phyloP scores from a whole-genome alignment of 257 asterid genomes.

The Mentha longifolia region DNA sequence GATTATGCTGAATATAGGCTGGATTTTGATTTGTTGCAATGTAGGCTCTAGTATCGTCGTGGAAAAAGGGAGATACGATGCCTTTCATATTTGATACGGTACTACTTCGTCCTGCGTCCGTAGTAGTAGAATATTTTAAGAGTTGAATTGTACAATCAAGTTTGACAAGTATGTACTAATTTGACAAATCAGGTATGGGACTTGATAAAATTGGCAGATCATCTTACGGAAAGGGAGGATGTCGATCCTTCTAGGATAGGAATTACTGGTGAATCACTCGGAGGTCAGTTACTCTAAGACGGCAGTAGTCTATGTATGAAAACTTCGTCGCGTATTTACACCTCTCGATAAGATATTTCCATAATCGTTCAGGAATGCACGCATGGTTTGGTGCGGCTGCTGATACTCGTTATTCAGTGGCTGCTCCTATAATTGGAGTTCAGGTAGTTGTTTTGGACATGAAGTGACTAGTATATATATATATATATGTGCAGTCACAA shows the following conservation, averaged over 20 bases:
- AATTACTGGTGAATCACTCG: constrained; percentile 96
- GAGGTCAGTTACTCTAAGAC: constrained; percentile 60
- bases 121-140: not conserved
- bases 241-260: constrained; percentile 79
- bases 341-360: constrained; percentile 22
- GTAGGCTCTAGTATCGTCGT: constrained; percentile 87
- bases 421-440: constrained; percentile 86
- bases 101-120: constrained; percentile 22
- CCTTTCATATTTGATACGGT: constrained; percentile 94
- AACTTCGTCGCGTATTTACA: constrained; percentile 24
- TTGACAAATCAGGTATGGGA: constrained; percentile 74
- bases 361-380: constrained; percentile 80
- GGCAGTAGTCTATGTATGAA: not conserved
- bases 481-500: constrained; percentile 19
- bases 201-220: constrained; percentile 78
- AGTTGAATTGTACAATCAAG: not conserved
- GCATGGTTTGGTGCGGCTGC: constrained; percentile 93
- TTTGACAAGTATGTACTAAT: constrained; percentile 1
- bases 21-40: constrained; percentile 27
- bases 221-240: constrained; percentile 79
- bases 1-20: not conserved
- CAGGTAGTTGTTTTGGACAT: constrained; percentile 55
- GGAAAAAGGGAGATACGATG: constrained; percentile 89
- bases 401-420: constrained; percentile 87
- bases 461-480: not conserved